phyloP scores from a whole-genome alignment of 805 yeast species.

The Vanderwaltozyma yarrowii region DNA sequence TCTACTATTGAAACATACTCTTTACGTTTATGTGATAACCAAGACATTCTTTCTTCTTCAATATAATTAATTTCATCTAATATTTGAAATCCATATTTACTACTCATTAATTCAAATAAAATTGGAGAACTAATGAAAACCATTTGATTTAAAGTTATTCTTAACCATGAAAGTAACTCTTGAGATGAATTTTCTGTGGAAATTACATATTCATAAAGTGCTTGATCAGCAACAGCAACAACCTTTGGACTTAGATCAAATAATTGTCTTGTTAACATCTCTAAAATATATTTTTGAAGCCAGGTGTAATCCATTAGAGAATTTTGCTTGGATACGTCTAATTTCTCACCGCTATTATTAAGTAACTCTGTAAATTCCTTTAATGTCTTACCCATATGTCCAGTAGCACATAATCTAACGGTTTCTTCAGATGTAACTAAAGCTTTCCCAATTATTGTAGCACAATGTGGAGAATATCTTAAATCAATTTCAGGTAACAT shows the following conservation, averaged over 20 bases:
- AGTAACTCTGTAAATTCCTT: slow-evolving; percentile 6
- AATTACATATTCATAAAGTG: slow-evolving; percentile 42
- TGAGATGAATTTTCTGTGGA: slow-evolving; percentile 28
- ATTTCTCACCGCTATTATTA: background rate
- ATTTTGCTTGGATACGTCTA: background rate
- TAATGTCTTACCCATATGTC: slow-evolving; percentile 32
- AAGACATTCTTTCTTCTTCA: slow-evolving; percentile 52
- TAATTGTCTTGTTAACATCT: slow-evolving; percentile 51
- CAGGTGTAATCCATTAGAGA: background rate
- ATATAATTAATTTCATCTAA: slow-evolving; percentile 50
- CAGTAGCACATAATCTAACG: slow-evolving; percentile 49
- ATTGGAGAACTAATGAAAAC: slow-evolving; percentile 46
- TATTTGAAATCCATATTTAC: slow-evolving; percentile 60
- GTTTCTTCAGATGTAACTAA: slow-evolving; percentile 43
- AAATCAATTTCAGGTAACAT: slow-evolving; percentile 57
- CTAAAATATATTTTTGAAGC: slow-evolving; percentile 1
- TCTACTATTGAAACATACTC: slow-evolving; percentile 43
- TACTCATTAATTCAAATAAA: slow-evolving; percentile 52
- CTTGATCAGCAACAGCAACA: slow-evolving; percentile 44
- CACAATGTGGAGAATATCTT: slow-evolving; percentile 49
- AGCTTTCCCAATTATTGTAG: slow-evolving; percentile 57
- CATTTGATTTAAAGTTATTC: slow-evolving; percentile 32
- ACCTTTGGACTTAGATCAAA: slow-evolving; percentile 56
- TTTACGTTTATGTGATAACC: slow-evolving; percentile 44
- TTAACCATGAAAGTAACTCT: slow-evolving; percentile 15